These are phyloP conservation scores for Taphrina communis DNA, from an alignment of 1,139 yeast genomes.

Conservation along the genomic window DNA sequence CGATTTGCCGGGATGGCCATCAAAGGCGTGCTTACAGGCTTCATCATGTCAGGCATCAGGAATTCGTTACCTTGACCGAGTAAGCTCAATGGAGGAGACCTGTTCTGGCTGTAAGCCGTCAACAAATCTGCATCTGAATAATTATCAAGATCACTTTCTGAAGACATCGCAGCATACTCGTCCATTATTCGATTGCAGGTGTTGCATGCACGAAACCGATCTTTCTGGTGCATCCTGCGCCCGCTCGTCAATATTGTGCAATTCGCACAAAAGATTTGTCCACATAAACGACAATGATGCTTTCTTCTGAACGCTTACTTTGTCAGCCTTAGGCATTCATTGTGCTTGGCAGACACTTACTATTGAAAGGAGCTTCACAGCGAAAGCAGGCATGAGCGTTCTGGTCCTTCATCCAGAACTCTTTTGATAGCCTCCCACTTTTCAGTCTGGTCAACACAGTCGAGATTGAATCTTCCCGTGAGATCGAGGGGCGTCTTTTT, in stretches of 20 bases:
- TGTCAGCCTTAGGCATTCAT: background rate
- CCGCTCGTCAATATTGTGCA: slow-evolving; percentile 84
- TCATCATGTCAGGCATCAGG: slow-evolving; percentile 20
- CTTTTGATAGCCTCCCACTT: slow-evolving; percentile 53
- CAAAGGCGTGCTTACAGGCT: slow-evolving; percentile 42
- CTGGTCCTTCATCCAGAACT: slow-evolving; percentile 92
- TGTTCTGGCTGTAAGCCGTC: background rate
- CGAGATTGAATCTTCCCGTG: slow-evolving; percentile 35
- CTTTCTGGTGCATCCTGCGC: slow-evolving; percentile 69
- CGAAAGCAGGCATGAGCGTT: slow-evolving; percentile 81
- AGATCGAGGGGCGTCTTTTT: slow-evolving; percentile 28
- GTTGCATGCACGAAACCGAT: slow-evolving; percentile 77
- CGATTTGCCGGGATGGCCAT: slow-evolving; percentile 82
- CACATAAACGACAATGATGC: slow-evolving; percentile 95
- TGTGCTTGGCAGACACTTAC: slow-evolving; percentile 12
- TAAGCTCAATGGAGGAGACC: background rate
- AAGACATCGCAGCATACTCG: slow-evolving; percentile 53
- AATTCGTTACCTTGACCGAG: slow-evolving; percentile 25
- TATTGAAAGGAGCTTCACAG: slow-evolving; percentile 69
- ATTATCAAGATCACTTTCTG: slow-evolving; percentile 15
- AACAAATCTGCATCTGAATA: slow-evolving; percentile 7
- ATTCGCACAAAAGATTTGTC: slow-evolving; percentile 89
- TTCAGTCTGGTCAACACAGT: slow-evolving; percentile 32
- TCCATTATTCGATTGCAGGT: slow-evolving; percentile 72
- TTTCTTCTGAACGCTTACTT: slow-evolving; percentile 70